These are phyloP conservation scores for Epichloe bromicola DNA, from an alignment of 2,329 filamentous ascomycete species.

Conservation along the genomic window DNA sequence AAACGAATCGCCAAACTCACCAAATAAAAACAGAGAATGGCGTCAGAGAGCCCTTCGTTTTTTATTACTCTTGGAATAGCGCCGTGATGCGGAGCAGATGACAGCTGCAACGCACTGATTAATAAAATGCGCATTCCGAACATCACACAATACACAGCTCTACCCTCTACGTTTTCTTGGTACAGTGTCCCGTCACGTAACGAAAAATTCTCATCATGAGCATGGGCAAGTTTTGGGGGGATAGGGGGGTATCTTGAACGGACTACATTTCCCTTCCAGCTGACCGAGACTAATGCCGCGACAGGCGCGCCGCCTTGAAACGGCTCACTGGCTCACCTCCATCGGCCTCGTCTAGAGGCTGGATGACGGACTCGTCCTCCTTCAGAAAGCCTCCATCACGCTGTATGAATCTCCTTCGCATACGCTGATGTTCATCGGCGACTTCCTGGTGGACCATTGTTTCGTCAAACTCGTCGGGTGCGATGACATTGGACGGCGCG, in stretches of 20 bases:
- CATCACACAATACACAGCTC: neutral
- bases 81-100: conserved; percentile 41
- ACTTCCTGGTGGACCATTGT: conserved; percentile 62
- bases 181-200: neutral
- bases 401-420: conserved; percentile 73
- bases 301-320: conserved; percentile 59
- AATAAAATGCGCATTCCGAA: conserved; percentile 25
- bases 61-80: conserved; percentile 42
- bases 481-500: conserved; percentile 15
- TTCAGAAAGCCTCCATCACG: conserved; percentile 70
- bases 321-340: conserved; percentile 54
- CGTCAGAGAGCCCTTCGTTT: conserved; percentile 48
- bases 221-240: neutral
- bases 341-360: conserved; percentile 55
- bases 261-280: neutral
- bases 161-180: conserved; percentile 7
- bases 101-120: conserved; percentile 40
- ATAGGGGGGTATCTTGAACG: neutral
- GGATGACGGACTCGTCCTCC: conserved; percentile 53
- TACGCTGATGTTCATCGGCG: conserved; percentile 67
- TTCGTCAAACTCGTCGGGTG: conserved; percentile 56
- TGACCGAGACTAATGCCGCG: conserved; percentile 28
- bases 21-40: conserved; percentile 19
- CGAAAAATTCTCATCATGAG: neutral
- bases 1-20: conserved; percentile 50